Evolutionary conservation across 2,329 filamentous ascomycete species (phyloP), one percentile per base, ranked within the genome.

Genomic region (Paecilomyces sp.): DNA sequence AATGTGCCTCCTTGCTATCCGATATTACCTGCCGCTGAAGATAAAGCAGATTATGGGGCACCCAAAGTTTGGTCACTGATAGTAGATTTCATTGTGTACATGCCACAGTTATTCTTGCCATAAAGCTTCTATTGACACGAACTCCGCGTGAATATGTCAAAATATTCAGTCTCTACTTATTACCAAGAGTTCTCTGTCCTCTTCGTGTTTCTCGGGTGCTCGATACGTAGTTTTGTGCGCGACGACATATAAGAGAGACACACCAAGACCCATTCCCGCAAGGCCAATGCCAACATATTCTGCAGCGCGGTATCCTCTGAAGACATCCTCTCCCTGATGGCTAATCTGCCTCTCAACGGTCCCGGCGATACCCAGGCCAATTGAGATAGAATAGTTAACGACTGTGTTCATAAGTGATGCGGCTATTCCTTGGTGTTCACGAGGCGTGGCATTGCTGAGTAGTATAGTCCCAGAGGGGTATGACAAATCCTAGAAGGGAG

Each of bases 371-470:
- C 87, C 88, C 0, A 91, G 77, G 0, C 85, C 87, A 1, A 89
- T 73, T 0, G 85, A 85, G 50, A 90, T 88, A 57, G 82, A 82
- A 68, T 90, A 90, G 71, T 90, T 89, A 61, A 89, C 83, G 8
- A 85, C 79, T 0, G 86, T 88, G 60, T 81, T 85, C 24, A 88
- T 83, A 3, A 89, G 69, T 28, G 80, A 84, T 1, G 79, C 80
- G 1, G 81, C 79, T n/a, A 83, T 73, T 15, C 81, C 81, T 66
- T 83, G 81, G 57, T 81, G 76, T 56, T 79, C 71, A 51, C 74
- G 73, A 1, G 70, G 66, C 60, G 81, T 75, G 1, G 74, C 74
- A 65, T 88, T 81, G 55, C 80, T 83, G 4, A 89, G 74, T n/a
- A 88, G 80, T 7, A 88, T 69, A 0, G 80, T 86, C 0, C 83